Conservation (phyloP, 495 filamentous ascomycete genomes). For the Daldinia childiae region DNA sequence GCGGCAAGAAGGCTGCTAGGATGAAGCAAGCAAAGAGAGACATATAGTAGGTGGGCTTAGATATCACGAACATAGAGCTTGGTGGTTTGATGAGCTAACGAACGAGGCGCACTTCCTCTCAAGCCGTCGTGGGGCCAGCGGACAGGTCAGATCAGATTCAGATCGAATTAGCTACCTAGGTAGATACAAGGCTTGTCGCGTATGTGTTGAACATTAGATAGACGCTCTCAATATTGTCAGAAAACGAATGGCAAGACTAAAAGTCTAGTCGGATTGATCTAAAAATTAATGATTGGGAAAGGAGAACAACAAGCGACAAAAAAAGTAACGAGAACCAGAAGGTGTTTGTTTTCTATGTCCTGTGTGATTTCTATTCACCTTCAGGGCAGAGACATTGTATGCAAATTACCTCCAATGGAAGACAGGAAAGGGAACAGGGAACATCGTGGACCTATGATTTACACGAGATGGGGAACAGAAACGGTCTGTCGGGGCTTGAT, state of each 20-base stretch:
- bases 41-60: slow-evolving; percentile 6
- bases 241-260: slow-evolving; percentile 36
- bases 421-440: slow-evolving; percentile 27
- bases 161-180: slow-evolving; percentile 14
- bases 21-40: slow-evolving; percentile 10
- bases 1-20: not conserved
- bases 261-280: not conserved
- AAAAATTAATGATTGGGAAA: slow-evolving; percentile 9
- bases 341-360: slow-evolving; percentile 36
- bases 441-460: slow-evolving; percentile 39
- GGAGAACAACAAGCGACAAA: slow-evolving; percentile 5
- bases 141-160: slow-evolving; percentile 10
- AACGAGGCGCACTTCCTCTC: slow-evolving; percentile 23
- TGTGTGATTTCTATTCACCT: slow-evolving; percentile 16
- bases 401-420: slow-evolving; percentile 39
- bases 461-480: slow-evolving; percentile 33
- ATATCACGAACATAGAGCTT: slow-evolving; percentile 28
- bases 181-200: slow-evolving; percentile 25
- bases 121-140: slow-evolving; percentile 15
- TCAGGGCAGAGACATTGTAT: slow-evolving; percentile 36
- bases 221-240: slow-evolving; percentile 6
- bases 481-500: slow-evolving; percentile 36
- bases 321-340: slow-evolving; percentile 22
- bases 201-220: slow-evolving; percentile 24
- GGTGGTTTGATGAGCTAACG: slow-evolving; percentile 30